These are phyloP conservation scores for Gynostemma pentaphyllum DNA, from an alignment of 306 rosid species.

Conservation along the genomic window DNA sequence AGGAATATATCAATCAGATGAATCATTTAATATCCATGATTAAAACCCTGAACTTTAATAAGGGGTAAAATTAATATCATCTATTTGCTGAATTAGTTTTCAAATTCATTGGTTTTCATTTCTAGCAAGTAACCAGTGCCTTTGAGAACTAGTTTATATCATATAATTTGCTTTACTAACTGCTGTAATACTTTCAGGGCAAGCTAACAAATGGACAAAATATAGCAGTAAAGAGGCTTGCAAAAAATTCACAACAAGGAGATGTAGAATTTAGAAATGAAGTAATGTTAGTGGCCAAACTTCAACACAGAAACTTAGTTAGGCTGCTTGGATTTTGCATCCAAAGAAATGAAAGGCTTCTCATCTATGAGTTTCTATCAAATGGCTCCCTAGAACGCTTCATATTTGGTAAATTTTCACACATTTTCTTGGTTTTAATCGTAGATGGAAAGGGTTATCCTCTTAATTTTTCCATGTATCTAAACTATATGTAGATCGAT, in stretches of 20 bases:
- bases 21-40: too few relatives aligned
- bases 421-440: neutral
- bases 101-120: too few relatives aligned
- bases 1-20: too few relatives aligned
- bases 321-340: slow-evolving; percentile 47
- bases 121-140: too few relatives aligned
- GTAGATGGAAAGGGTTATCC: neutral
- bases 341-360: slow-evolving; percentile 29
- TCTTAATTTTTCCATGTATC: too few relatives aligned
- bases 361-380: slow-evolving; percentile 47
- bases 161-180: too few relatives aligned
- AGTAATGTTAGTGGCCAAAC: slow-evolving; percentile 39
- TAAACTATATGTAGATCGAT: too few relatives aligned
- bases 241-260: slow-evolving; percentile 57
- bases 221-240: slow-evolving; percentile 54
- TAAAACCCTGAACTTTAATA: too few relatives aligned
- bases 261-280: slow-evolving; percentile 52
- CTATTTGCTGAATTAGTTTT: too few relatives aligned
- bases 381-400: neutral
- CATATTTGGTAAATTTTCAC: neutral
- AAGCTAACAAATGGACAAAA: slow-evolving; percentile 38
- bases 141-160: neutral
- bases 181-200: slow-evolving; percentile 25
- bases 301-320: slow-evolving; percentile 57
- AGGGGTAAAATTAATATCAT: too few relatives aligned